Evolutionary conservation across 1,284 basidiomycete species (phyloP), one percentile per base, ranked within the genome.

Genomic region (Exobasidium rhododendri): DNA sequence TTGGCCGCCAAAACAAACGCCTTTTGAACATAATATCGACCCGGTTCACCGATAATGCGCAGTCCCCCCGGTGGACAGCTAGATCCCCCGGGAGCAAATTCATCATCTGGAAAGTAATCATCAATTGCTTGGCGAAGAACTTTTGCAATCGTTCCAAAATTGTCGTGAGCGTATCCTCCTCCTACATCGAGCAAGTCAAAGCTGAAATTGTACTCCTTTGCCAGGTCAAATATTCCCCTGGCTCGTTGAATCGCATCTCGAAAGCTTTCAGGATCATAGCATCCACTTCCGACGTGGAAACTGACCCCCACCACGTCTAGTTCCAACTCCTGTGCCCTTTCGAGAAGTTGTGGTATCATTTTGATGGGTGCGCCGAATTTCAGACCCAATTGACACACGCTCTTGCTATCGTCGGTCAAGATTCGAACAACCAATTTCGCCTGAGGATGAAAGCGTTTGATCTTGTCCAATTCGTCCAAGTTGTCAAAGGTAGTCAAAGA

Each of bases 401-500:
- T 91, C 83, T 93, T 96, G 53, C 91, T 92, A 81, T 98, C 96
- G 81, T 99, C 96, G 20, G 94, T 94, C 52, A 98, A 84, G 80
- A 99, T 97, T 66, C 94, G 91, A 30, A 97, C 83, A 68, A 98
- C 88, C 58, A 97, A 86, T 82, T 91, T 89, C 46, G 94, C 93
- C 50, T 81, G 75, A 0, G 93, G 91, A 80, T 94, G 88, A 20
- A 85, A 84, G 51, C 89, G 87, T 51, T 90, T 88, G 69, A 98
- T 87, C 83, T 99, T 99, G 86, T 91, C 85, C n/a, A 99, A 84
- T 81, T 99, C 96, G 82, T 99, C 96, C 56, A 86, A 86, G 81
- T 98, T 99, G 83, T 99, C 96, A 78, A 99, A 98, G 0, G 94
- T 97, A 91, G 97, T 97, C 82, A 87, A 87, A 74, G 91, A 86